These are phyloP conservation scores for Metschnikowia peoriensis DNA, from an alignment of 805 yeast species.

Conservation along the genomic window DNA sequence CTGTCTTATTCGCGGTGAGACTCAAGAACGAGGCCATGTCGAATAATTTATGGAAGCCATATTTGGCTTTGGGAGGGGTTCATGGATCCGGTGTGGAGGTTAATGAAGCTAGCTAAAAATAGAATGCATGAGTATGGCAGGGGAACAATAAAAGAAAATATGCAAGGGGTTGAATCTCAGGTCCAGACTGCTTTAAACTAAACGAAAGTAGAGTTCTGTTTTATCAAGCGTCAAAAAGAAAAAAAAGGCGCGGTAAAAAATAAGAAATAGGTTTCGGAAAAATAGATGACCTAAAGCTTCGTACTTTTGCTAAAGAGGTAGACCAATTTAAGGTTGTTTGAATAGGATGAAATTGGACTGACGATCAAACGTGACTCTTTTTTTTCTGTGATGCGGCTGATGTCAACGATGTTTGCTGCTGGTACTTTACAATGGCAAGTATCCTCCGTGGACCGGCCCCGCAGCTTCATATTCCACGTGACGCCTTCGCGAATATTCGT, in stretches of 20 bases:
- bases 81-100: not conserved
- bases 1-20: slow-evolving; percentile 16
- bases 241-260: no score
- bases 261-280: no score
- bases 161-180: not conserved
- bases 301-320: not conserved
- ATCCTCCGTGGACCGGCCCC: not conserved
- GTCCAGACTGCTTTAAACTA: not conserved
- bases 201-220: no score
- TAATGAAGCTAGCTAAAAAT: not conserved
- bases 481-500: no score
- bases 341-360: not conserved
- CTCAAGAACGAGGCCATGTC: slow-evolving; percentile 4
- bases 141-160: not conserved
- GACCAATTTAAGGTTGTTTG: not conserved
- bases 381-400: not conserved
- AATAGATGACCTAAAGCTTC: not conserved
- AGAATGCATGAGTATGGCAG: not conserved
- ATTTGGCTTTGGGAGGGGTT: not conserved
- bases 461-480: no score
- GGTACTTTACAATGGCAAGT: not conserved
- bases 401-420: not conserved
- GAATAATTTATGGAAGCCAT: slow-evolving; percentile 4
- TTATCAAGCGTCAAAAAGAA: no score
- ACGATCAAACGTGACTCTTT: not conserved